Conservation (phyloP, 1,284 basidiomycete species). For the Boletus semigastroideus region DNA sequence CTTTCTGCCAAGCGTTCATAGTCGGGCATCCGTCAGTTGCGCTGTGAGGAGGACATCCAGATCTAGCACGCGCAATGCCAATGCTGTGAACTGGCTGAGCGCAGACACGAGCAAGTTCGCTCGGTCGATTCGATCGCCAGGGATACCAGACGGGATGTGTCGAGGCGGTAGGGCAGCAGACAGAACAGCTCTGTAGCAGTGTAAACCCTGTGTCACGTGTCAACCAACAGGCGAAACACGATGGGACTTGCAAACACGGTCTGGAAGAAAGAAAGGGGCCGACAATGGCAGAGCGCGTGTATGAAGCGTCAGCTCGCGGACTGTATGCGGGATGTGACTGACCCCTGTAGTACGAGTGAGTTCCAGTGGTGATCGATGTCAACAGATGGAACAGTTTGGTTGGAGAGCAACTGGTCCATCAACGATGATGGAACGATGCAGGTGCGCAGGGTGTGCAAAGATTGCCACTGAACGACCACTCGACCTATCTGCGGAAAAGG, state of each 20-base stretch:
- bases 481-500: conserved; percentile 3
- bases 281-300: background rate
- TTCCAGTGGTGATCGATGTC: too few relatives aligned
- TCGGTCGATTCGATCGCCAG: conserved; percentile 7
- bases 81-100: conserved; percentile 9
- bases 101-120: background rate
- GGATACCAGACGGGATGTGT: conserved; percentile 7
- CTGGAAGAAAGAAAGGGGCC: conserved; percentile 4
- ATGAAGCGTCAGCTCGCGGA: conserved; percentile 8
- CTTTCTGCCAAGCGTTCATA: conserved; percentile 4
- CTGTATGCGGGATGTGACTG: conserved; percentile 1
- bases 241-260: conserved; percentile 8
- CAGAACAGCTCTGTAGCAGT: background rate
- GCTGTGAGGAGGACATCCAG: conserved; percentile 9
- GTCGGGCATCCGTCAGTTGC: conserved; percentile 5
- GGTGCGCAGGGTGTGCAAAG: conserved; percentile 1
- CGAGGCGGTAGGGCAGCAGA: conserved; percentile 9
- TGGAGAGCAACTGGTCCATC: conserved; percentile 11
- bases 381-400: conserved; percentile 1
- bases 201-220: background rate
- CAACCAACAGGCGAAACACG: conserved; percentile 7
- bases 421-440: conserved; percentile 5
- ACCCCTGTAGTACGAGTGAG: too few relatives aligned
- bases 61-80: conserved; percentile 16
- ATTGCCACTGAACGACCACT: conserved; percentile 16